Conservation (phyloP, 2,329 filamentous ascomycete species). For the Pseudopithomyces chartarum region DNA sequence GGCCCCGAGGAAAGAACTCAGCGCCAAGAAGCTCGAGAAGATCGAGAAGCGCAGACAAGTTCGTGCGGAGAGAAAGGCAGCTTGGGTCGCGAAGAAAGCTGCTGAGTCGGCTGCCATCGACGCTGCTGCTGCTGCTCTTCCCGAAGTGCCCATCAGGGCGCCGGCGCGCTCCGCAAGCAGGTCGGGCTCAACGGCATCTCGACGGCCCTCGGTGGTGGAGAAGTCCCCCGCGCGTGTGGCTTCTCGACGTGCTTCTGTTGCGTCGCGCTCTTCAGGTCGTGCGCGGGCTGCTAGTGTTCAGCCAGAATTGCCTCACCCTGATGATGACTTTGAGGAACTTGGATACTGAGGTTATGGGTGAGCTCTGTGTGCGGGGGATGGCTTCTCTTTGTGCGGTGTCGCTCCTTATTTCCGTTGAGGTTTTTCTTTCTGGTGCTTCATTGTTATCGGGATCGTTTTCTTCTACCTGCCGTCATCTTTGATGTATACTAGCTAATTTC, state of each 20-base stretch:
- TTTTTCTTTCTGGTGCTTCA: too few species aligned
- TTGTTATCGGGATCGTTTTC: too few species aligned
- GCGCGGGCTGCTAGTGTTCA: neutral
- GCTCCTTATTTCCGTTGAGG: too few species aligned
- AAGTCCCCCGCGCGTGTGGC: neutral
- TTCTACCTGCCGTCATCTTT: too few species aligned
- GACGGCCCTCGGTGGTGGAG: neutral
- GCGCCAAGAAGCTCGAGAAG: conserved; percentile 13
- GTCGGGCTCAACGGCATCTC: neutral
- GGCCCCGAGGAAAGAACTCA: conserved; percentile 8
- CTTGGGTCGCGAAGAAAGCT: conserved; percentile 12
- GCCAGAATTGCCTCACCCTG: neutral
- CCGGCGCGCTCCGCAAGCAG: neutral
- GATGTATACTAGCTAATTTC: too few species aligned
- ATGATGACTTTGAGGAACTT: neutral
- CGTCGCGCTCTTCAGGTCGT: neutral
- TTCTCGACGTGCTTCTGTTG: neutral
- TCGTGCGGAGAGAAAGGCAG: conserved; percentile 7
- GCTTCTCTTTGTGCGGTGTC: too few species aligned
- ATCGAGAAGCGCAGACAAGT: conserved; percentile 12
- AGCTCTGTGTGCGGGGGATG: too few species aligned
- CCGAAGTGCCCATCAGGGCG: neutral
- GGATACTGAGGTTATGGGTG: neutral
- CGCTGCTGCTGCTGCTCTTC: neutral
- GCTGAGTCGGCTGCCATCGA: neutral